Evolutionary conservation across 106 monocot genomes (phyloP).

Genomic region (Vanilla planifolia): DNA sequence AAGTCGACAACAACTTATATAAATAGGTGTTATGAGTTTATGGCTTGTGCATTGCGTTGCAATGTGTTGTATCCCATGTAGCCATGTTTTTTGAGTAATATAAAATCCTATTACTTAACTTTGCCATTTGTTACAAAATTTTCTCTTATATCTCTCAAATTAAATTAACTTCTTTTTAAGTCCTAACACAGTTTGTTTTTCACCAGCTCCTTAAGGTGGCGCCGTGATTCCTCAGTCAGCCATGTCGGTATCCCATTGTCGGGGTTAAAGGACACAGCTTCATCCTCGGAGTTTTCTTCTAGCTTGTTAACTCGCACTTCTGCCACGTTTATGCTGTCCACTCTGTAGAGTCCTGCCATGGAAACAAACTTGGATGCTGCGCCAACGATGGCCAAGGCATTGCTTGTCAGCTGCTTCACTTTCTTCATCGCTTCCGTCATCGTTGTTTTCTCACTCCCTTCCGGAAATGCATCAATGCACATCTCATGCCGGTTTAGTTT

Average conservation of each 20-base stretch:
- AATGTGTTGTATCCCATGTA: too few relatives aligned
- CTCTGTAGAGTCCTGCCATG: slow-evolving; percentile 8
- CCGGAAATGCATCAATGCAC: slow-evolving; percentile 77
- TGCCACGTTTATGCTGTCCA: slow-evolving; percentile 14
- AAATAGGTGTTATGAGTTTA: too few relatives aligned
- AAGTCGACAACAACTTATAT: too few relatives aligned
- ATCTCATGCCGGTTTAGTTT: too few relatives aligned
- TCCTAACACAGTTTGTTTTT: slow-evolving; percentile 28
- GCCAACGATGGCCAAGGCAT: slow-evolving; percentile 58
- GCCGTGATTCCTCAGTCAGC: slow-evolving; percentile 34
- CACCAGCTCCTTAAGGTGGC: slow-evolving; percentile 24
- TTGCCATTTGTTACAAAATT: too few relatives aligned
- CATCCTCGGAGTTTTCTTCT: background rate
- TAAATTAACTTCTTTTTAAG: too few relatives aligned
- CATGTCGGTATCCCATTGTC: slow-evolving; percentile 32
- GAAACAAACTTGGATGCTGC: slow-evolving; percentile 30
- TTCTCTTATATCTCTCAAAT: too few relatives aligned
- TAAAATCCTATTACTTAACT: too few relatives aligned
- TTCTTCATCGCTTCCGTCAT: slow-evolving; percentile 42
- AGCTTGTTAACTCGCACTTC: slow-evolving; percentile 21
- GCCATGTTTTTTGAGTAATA: too few relatives aligned
- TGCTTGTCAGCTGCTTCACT: slow-evolving; percentile 64
- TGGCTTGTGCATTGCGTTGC: too few relatives aligned
- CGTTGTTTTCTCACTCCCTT: slow-evolving; percentile 52
- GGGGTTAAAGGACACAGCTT: background rate